Evolutionary conservation across 202 grass and related monocot genomes (phyloP).

Genomic region (Schoenoplectus tabernaemontani): DNA sequence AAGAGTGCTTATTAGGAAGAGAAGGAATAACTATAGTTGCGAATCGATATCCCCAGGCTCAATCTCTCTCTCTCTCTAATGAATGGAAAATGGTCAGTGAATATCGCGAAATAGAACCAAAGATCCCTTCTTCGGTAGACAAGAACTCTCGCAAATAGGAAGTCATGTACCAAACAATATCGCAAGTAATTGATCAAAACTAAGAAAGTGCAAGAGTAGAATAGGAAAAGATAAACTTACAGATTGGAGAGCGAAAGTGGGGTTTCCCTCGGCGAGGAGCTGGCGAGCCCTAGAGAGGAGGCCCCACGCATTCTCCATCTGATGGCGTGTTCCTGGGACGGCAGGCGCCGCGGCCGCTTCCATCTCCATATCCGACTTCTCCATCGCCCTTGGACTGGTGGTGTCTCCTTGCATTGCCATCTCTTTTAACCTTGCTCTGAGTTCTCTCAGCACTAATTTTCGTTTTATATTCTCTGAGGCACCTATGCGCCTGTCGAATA

Average conservation of each 20-base stretch:
- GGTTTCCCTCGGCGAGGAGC: slow-evolving; percentile 61
- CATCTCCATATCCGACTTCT: slow-evolving; percentile 57
- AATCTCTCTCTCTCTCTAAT: background rate
- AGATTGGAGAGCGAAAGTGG: slow-evolving; percentile 68
- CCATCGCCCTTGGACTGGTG: slow-evolving; percentile 29
- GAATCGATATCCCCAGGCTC: background rate
- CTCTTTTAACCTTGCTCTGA: background rate
- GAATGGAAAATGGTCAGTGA: background rate
- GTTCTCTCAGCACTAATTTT: background rate
- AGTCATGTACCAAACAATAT: background rate
- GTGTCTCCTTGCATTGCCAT: background rate
- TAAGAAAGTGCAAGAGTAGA: background rate
- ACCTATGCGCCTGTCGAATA: background rate
- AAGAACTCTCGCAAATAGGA: background rate
- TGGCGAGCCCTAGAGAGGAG: slow-evolving; percentile 55
- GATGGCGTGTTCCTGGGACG: background rate
- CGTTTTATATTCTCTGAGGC: background rate
- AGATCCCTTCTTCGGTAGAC: background rate
- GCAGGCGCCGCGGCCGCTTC: slow-evolving; percentile 17
- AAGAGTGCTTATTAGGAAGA: background rate
- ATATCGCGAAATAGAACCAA: background rate
- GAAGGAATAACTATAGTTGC: background rate
- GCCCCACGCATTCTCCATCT: slow-evolving; percentile 36
- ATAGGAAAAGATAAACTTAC: slow-evolving; percentile 28
- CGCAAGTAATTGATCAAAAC: background rate